Evolutionary conservation across 495 filamentous ascomycete species (phyloP).

Genomic region (Aspergillus coremiiformis): DNA sequence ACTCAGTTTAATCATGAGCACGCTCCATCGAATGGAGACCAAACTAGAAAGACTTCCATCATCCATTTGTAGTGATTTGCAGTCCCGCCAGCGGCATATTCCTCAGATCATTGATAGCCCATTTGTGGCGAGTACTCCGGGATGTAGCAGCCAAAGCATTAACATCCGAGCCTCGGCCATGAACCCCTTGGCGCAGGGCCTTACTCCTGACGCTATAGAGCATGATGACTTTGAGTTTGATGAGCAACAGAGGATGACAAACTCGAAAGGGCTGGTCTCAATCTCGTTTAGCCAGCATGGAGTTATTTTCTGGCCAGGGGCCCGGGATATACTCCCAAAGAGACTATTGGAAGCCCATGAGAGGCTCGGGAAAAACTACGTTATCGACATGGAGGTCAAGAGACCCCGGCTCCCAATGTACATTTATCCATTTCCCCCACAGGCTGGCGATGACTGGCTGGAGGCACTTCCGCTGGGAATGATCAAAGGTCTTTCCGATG

Average conservation of each 20-base stretch:
- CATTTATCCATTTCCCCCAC: slow-evolving; percentile 32
- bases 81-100: slow-evolving; percentile 24
- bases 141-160: slow-evolving; percentile 10
- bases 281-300: slow-evolving; percentile 46
- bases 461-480: slow-evolving; percentile 33
- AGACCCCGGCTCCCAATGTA: slow-evolving; percentile 36
- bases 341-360: slow-evolving; percentile 32
- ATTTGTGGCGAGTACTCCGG: slow-evolving; percentile 8
- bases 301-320: slow-evolving; percentile 42
- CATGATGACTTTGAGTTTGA: slow-evolving; percentile 34
- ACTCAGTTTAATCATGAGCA: slow-evolving; percentile 43
- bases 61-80: slow-evolving; percentile 29
- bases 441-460: slow-evolving; percentile 35
- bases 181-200: slow-evolving; percentile 14
- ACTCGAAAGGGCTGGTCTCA: slow-evolving; percentile 29
- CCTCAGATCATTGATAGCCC: slow-evolving; percentile 13
- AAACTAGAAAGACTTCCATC: slow-evolving; percentile 38
- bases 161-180: slow-evolving; percentile 5
- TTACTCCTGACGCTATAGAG: slow-evolving; percentile 24
- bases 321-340: slow-evolving; percentile 29
- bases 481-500: slow-evolving; percentile 39
- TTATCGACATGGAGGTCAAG: slow-evolving; percentile 38
- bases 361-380: slow-evolving; percentile 39
- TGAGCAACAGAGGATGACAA: slow-evolving; percentile 22
- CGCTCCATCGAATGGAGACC: slow-evolving; percentile 41